Conservation (phyloP, 2,329 filamentous ascomycete species). For the Xylariales sp. region DNA sequence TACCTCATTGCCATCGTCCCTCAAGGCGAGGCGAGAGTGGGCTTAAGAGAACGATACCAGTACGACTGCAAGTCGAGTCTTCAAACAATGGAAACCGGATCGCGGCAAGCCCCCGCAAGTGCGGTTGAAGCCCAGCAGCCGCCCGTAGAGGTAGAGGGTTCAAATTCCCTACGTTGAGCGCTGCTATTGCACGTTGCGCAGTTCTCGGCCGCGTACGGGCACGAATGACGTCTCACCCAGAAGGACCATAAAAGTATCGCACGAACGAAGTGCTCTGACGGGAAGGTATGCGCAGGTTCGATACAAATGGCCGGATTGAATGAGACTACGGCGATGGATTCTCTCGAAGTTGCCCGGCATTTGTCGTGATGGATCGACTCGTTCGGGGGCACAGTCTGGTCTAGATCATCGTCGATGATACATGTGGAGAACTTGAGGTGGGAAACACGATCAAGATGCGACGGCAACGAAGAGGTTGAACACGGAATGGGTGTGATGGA, state of each 20-base stretch:
- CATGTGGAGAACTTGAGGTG: neutral
- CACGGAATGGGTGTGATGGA: neutral
- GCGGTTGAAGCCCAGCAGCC: no score
- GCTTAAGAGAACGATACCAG: neutral
- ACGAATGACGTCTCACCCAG: neutral
- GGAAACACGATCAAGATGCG: neutral
- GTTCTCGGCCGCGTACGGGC: neutral
- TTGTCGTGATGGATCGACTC: constrained; percentile 3
- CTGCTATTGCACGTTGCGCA: no score
- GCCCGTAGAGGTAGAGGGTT: no score
- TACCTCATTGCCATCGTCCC: constrained; percentile 4
- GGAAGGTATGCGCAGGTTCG: constrained; percentile 17
- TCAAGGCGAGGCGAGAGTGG: neutral
- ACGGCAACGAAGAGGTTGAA: neutral
- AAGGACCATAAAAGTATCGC: neutral
- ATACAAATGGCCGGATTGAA: constrained; percentile 12
- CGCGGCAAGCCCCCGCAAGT: neutral
- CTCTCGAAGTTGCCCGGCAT: neutral
- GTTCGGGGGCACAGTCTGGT: neutral
- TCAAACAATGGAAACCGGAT: no score
- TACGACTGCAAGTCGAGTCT: neutral
- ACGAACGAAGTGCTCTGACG: constrained; percentile 22
- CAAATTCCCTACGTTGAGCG: no score
- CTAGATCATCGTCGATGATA: neutral
- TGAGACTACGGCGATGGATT: neutral